A percentile compares a stretch with the other conserved stretches of the same genome.
Conservation (phyloP, 2,329 filamentous ascomycete genomes). For the Xylaria arbuscula region DNA sequence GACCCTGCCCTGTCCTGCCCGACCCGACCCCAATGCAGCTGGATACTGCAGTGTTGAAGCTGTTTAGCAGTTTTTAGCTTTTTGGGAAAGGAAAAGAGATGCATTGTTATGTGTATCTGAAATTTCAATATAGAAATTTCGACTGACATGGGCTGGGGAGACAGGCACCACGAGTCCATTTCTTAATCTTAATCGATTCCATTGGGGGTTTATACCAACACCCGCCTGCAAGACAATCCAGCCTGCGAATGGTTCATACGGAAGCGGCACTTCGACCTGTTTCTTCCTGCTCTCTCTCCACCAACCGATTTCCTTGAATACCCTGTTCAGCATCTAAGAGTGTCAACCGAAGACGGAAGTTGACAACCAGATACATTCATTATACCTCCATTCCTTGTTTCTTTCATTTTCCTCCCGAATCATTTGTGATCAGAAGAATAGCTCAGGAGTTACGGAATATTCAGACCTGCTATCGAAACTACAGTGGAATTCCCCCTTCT, state of each 20-base stretch:
- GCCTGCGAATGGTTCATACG: slow-evolving; percentile 39
- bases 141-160: slow-evolving; percentile 23
- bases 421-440: slow-evolving; percentile 12
- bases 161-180: slow-evolving; percentile 25
- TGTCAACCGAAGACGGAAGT: slow-evolving; percentile 26
- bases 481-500: slow-evolving; percentile 26
- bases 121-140: background rate
- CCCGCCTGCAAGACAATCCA: slow-evolving; percentile 36
- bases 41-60: background rate
- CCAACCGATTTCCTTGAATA: slow-evolving; percentile 17
- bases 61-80: background rate
- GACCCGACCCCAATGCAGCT: slow-evolving; percentile 3
- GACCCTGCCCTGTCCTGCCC: slow-evolving; percentile 3
- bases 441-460: slow-evolving; percentile 16
- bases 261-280: slow-evolving; percentile 38
- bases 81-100: background rate
- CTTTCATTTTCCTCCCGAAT: slow-evolving; percentile 19
- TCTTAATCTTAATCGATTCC: slow-evolving; percentile 18
- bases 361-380: slow-evolving; percentile 26
- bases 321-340: slow-evolving; percentile 17
- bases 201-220: slow-evolving; percentile 22
- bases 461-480: slow-evolving; percentile 15
- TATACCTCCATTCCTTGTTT: slow-evolving; percentile 23
- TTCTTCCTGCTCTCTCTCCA: slow-evolving; percentile 9
- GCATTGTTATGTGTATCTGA: background rate